Conservation (phyloP, 78 protist genomes). For the Isochrysis galbana region DNA sequence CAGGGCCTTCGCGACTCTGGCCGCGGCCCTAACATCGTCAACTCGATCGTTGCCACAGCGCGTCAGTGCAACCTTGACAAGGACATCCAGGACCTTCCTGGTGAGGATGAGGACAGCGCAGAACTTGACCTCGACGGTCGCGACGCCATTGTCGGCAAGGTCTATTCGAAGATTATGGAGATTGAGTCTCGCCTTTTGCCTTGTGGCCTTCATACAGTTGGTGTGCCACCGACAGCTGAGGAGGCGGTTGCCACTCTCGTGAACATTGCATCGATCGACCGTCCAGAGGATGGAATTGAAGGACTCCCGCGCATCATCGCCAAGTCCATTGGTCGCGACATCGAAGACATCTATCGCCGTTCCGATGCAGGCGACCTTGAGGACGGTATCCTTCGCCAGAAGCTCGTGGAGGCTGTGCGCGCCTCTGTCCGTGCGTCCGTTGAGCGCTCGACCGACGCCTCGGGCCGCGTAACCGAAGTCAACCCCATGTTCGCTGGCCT, state of each 20-base stretch:
- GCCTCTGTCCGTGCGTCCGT: constrained; percentile 44
- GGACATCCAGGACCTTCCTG: constrained; percentile 35
- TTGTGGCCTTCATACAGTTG: constrained; percentile 60
- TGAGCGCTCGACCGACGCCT: constrained; percentile 24
- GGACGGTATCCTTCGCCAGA: constrained; percentile 25
- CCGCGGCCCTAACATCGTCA: constrained; percentile 47
- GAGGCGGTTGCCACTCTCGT: constrained; percentile 60
- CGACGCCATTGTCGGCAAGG: constrained; percentile 52
- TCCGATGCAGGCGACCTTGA: constrained; percentile 49
- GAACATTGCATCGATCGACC: constrained; percentile 54
- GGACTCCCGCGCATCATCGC: constrained; percentile 49
- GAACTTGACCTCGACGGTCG: constrained; percentile 23
- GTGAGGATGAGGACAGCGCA: background rate
- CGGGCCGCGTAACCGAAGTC: constrained; percentile 34
- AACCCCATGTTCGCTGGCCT: background rate
- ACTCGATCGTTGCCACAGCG: constrained; percentile 53
- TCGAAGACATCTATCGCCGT: constrained; percentile 49
- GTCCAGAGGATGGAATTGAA: constrained; percentile 41
- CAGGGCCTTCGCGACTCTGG: constrained; percentile 43
- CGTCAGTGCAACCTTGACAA: constrained; percentile 58
- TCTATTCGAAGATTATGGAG: constrained; percentile 52
- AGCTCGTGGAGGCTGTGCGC: constrained; percentile 33
- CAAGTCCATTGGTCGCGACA: constrained; percentile 42
- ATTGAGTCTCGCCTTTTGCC: constrained; percentile 61
- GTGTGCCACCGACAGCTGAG: constrained; percentile 55